Conservation (phyloP, 2,329 filamentous ascomycete genomes). For the Elsinoe ampelina region DNA sequence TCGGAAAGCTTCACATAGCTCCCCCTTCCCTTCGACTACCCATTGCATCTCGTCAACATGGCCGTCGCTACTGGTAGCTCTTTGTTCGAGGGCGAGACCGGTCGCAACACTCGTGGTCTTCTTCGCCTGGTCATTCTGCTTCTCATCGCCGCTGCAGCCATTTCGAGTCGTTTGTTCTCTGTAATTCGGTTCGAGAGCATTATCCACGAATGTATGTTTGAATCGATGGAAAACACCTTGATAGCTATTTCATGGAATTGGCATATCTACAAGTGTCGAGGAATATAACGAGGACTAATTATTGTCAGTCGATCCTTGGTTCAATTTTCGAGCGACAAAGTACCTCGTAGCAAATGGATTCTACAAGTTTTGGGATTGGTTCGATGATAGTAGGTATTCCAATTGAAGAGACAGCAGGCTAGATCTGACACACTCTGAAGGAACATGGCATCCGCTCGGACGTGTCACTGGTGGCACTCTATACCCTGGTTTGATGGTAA, state of each 20-base stretch:
- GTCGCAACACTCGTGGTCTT: slow-evolving; percentile 72
- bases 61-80: slow-evolving; percentile 31
- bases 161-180: slow-evolving; percentile 91
- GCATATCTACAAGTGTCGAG: too few species aligned
- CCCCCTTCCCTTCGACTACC: not conserved
- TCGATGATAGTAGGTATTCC: slow-evolving; percentile 70
- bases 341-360: slow-evolving; percentile 96
- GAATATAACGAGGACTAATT: slow-evolving; percentile 4
- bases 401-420: not conserved
- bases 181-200: slow-evolving; percentile 99
- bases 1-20: slow-evolving; percentile 1
- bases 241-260: not conserved
- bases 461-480: slow-evolving; percentile 98
- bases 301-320: slow-evolving; percentile 87
- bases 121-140: slow-evolving; percentile 82
- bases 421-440: slow-evolving; percentile 29
- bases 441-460: slow-evolving; percentile 97
- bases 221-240: too few species aligned
- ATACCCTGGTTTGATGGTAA: slow-evolving; percentile 98
- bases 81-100: slow-evolving; percentile 68
- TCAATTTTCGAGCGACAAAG: slow-evolving; percentile 98
- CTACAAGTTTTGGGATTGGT: slow-evolving; percentile 99
- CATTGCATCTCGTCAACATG: slow-evolving; percentile 22
- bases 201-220: slow-evolving; percentile 89
- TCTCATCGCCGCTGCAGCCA: slow-evolving; percentile 82